A percentile compares a stretch with the other conserved stretches of the same genome.
Evolutionary conservation across 78 protist genomes (phyloP).

Genomic region (Dictyostelium brefeldianum): DNA sequence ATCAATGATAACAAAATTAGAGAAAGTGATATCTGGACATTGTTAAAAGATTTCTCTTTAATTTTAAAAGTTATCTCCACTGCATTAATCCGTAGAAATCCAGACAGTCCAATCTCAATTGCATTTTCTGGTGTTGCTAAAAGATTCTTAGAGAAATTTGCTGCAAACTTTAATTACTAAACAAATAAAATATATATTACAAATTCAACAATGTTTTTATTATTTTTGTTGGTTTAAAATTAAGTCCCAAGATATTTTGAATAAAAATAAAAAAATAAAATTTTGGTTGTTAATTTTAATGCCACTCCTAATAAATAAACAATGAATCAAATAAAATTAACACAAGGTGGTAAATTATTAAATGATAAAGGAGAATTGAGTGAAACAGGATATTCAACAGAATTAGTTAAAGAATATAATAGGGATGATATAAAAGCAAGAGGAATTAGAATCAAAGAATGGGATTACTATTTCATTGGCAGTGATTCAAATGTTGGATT

Average conservation of each 20-base stretch:
- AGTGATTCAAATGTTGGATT: neutral
- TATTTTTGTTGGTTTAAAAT: too few relatives aligned
- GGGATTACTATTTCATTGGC: slow-evolving; percentile 19
- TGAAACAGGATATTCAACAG: neutral
- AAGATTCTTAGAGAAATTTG: neutral
- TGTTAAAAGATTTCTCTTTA: slow-evolving; percentile 21
- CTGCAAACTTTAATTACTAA: neutral
- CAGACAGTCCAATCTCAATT: neutral
- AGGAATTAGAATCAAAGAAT: slow-evolving; percentile 5
- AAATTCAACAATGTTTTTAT: too few relatives aligned
- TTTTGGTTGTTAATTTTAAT: too few relatives aligned
- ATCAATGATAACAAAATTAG: slow-evolving; percentile 4
- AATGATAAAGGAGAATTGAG: slow-evolving; percentile 5
- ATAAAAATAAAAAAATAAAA: too few relatives aligned
- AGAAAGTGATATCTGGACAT: slow-evolving; percentile 14
- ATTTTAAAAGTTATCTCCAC: slow-evolving; percentile 20
- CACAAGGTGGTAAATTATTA: neutral
- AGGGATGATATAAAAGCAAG: neutral
- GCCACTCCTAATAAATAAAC: too few relatives aligned
- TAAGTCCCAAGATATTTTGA: too few relatives aligned
- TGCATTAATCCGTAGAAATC: neutral
- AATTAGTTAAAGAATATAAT: neutral
- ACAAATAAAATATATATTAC: too few relatives aligned
- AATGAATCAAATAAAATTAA: too few relatives aligned
- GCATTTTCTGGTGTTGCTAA: slow-evolving; percentile 16